Evolutionary conservation across 1,284 basidiomycete genomes (phyloP), one percentile per base, ranked within the genome.

Genomic region (Pseudozyma sp.): DNA sequence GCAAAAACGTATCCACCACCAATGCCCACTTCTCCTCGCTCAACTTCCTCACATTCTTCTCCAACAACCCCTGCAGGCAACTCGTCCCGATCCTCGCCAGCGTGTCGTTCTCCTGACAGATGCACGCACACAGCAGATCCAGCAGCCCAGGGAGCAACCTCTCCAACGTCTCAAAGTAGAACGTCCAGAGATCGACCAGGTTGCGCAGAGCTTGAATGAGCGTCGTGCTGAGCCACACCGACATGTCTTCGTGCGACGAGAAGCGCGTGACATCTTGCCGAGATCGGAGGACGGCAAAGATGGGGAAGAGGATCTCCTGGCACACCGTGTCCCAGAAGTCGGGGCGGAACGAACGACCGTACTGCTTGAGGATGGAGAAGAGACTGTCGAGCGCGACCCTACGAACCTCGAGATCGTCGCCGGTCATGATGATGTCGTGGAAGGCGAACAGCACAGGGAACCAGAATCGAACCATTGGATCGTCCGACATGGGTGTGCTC

Each of bases 341-440:
- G 31, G 92, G 89, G 11, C 93, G 90, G 86, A 94, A 99, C 3
- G 90, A 88, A 5, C 88, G 85, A 0, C 97, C 97, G 82, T 97
- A 92, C 31, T 89, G 91, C 86, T 97, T 98, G 79, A 99, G 88
- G 0, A 95, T 96, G 30, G 90, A 91, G 85, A 99, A 99, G 40
- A 99, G 87, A 24, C 95, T 97, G 85, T 99, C 95, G 31, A 99
- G 88, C 0, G 97, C 95, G 11, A 84, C 82, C 17, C 83, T 89
- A 70, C 97, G 90, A 62, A 99, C 95, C 89, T 99, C 97, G 42
- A 99, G 87, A 83, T 99, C 97, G 85, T 99, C 97, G 14, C 94
- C 97, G 68, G 97, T 99, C 97, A 99, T 99, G 84, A 99, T 96
- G 68, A 99, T 95, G 85, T 99, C 97, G 86, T 97, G 98, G 87